phyloP scores from a whole-genome alignment of 495 filamentous ascomycete species.

The Tuber aestivum region DNA sequence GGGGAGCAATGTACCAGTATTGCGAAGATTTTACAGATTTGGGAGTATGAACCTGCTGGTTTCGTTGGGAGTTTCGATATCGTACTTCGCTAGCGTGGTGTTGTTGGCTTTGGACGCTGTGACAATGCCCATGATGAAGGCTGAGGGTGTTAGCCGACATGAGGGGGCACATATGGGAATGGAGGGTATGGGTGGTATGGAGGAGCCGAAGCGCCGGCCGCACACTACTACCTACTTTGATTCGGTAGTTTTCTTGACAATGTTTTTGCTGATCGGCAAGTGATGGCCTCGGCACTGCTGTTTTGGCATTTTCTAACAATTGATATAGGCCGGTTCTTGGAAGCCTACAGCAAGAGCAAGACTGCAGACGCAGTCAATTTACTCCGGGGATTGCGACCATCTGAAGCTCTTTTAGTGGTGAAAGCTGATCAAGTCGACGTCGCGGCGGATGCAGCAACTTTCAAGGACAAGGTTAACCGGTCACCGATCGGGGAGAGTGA shows the following conservation, averaged over 20 bases:
- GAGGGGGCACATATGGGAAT: constrained; percentile 15
- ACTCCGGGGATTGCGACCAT: constrained; percentile 71
- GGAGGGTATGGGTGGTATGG: constrained; percentile 18
- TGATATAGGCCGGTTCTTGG: constrained; percentile 59
- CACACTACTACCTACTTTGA: constrained; percentile 78
- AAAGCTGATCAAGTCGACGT: constrained; percentile 38
- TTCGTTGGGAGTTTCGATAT: constrained; percentile 79
- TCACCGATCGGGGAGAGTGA: constrained; percentile 34
- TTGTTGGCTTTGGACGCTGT: constrained; percentile 66
- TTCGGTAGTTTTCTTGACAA: constrained; percentile 85
- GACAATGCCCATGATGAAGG: constrained; percentile 18
- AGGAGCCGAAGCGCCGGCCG: neutral
- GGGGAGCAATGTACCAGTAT: constrained; percentile 67
- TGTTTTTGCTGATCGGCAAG: constrained; percentile 73
- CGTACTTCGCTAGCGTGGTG: constrained; percentile 77
- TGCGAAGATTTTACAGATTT: constrained; percentile 79
- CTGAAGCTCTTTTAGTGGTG: constrained; percentile 65
- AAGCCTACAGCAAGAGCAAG: constrained; percentile 88
- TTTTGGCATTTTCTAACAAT: constrained; percentile 14
- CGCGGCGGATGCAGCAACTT: constrained; percentile 19
- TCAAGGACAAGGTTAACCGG: neutral
- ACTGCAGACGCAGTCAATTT: constrained; percentile 82
- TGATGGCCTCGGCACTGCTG: neutral
- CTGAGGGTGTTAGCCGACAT: constrained; percentile 16
- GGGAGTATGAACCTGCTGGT: constrained; percentile 96